Base-by-base conservation (phyloP, 257 asterid species). In the Anisodus acutangulus region DNA sequence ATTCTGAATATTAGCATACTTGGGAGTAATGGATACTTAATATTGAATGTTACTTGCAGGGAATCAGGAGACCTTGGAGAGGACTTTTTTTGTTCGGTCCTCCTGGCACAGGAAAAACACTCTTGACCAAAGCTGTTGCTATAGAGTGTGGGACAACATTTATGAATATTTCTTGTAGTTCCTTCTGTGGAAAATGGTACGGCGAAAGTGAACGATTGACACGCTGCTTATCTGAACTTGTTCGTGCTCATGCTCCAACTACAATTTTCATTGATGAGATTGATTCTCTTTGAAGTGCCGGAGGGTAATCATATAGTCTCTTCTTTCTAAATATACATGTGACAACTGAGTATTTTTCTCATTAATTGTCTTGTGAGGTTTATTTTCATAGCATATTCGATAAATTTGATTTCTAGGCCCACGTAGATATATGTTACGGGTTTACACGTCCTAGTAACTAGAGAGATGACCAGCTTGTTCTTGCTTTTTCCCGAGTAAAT, bases 11-110 rank as follows among this genome's bases (percentile, higher is more conserved):
- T 31, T 31, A 31, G 35, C 35, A 31, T 31, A 31, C 35, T 31
- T 31, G 2, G 7, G 55, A 51, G 55, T 51, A 8, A 1, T 51
- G 55, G 11, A 51, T 51, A 51, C 55, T 51, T 51, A 51, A 2
- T 35, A 66, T 66, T 11, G 9, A 66, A 35, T 35, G 19, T 35
- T 41, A 41, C 88, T 88, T 85, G 83, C 87, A 93, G 98, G 99
- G 99, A 85, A 96, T 94, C 51, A 91, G 99, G 85, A 94, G 98
- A 90, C 99, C 98, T 2, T 94, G 98, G 99, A 96, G 92, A 90
- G 98, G 98, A 83, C 97, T 96, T 54, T 94, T 96, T 85, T 94
- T 96, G 99, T 96, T 94, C 91, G 99, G 98, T 78, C 97, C 98
- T 64, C 97, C 97, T 72, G 97, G 98, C 87, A 96, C 99, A 26